Base-by-base conservation (phyloP, 768 basidiomycete species). In the Lentinula lateritia region DNA sequence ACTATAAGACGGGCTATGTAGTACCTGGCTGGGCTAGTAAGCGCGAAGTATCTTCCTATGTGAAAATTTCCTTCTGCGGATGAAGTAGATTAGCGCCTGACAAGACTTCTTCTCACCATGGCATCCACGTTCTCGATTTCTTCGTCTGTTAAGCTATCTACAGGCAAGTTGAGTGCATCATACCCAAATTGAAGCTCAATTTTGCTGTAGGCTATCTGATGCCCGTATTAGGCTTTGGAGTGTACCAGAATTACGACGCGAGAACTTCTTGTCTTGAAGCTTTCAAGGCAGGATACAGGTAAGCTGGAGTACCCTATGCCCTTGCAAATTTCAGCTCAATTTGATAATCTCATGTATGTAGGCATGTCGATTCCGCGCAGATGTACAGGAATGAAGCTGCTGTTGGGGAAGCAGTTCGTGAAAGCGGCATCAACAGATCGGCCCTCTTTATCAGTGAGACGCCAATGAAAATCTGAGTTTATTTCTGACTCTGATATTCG, bases 281-380 rank as follows among this genome's bases (percentile, higher is more conserved):
- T 1, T 73, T 92, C 66, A 76, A 78, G 62, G 80, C 76, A 20
- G 90, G 90, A n/a, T 91, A 90, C 69, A 76, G 81, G 85, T 83
- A 41, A 41, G 57, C 58, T 20, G 38, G 32, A 16, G 18, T 32
- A 1, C 23, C 39, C 15, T 38, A n/a, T 50, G 28, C 52, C 60
- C 9, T 39, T 28, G 3, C 28, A 28, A 16, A 8, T 39, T 18
- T 4, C 60, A 89, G 15, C 46, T 16, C 9, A 23, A 48, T 20
- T 2, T 1, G 16, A 16, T 46, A 13, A 10, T 15, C 6, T 28
- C 7, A 23, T 2, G n/a, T n/a, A 34, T 7, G 6, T 20, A 60
- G 90, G 60, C 91, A 90, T 61, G 74, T 92, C 46, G 91, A 92
- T 70, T 82, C 87, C 0, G 91, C 91, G 1, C 87, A 87, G 64